Base-by-base conservation (phyloP, 257 asterid species). In the Capsicum baccatum region DNA sequence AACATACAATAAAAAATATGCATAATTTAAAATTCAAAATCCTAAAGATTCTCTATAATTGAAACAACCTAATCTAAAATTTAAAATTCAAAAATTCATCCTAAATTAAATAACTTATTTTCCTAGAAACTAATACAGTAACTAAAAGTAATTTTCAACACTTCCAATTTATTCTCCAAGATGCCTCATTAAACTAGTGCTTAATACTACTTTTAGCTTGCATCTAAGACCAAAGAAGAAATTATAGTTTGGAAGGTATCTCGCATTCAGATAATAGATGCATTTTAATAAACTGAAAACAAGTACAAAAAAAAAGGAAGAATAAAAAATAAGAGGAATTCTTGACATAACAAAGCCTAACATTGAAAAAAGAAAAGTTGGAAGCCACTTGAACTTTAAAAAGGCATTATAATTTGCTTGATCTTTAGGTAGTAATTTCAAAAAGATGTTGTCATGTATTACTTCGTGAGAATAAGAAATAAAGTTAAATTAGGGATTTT, bases 361-460 rank as follows among this genome's bases (percentile, higher is more conserved):
- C 39, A 55, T 42, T 64, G 54, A 6, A 70, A 17, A 70, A 70
- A 10, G 37, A 44, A 70, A 70, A 70, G 35, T 5, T 44, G 0
- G 57, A 10, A 44, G 57, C 9, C 47, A 11, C 14, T 9, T 17
- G 16, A 44, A 44, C 79, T 47, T 44, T 44, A 26, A 71, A 47
- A 47, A n/a, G 39, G 58, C 57, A 44, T 44, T n/a, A 47, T n/a
- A 71, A 19, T 69, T 42, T 14, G 56, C 35, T 10, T 42, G 35
- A 69, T 69, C 37, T 71, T 71, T n/a, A 71, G 56, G 33, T n/a
- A 44, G 57, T 26, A 47, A 71, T 71, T 71, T 44, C 39, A 71
- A 19, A 3, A n/a, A 71, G 58, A 47, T 47, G 58, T n/a, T 44
- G 39, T 71, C 58, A 71, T 37, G n/a, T 5, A 71, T 44, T 70